Percentiles rank a stretch among this genome's conserved stretches.
Conservation (phyloP, 306 rosid genomes). For the Quercus parvula region DNA sequence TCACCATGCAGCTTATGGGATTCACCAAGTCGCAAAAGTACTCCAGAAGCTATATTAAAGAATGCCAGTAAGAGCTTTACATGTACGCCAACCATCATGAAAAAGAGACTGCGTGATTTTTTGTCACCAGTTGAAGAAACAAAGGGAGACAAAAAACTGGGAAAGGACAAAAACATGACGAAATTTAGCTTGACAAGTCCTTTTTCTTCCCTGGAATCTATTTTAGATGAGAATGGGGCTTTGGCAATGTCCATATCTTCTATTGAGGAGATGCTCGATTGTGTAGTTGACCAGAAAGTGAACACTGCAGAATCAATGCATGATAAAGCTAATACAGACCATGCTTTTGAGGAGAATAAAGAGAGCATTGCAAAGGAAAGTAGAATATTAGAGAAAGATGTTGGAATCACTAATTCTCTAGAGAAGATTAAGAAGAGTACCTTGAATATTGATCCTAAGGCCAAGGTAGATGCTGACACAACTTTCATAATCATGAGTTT, state of each 20-base stretch:
- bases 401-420: constrained; percentile 30
- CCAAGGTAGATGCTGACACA: constrained; percentile 25
- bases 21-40: constrained; percentile 66
- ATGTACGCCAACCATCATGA: constrained; percentile 75
- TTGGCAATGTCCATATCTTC: constrained; percentile 21
- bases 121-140: constrained; percentile 83
- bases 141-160: constrained; percentile 68
- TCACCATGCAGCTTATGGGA: constrained; percentile 92
- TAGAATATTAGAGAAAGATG: constrained; percentile 29
- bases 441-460: constrained; percentile 28
- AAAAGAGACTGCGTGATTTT: constrained; percentile 74
- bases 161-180: constrained; percentile 36
- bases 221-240: constrained; percentile 57
- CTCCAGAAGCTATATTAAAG: constrained; percentile 74
- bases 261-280: background rate
- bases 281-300: constrained; percentile 32
- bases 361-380: constrained; percentile 21
- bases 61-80: constrained; percentile 86
- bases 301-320: constrained; percentile 31
- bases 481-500: constrained; percentile 46
- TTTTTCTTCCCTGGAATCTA: constrained; percentile 79
- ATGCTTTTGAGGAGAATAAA: constrained; percentile 28
- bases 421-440: constrained; percentile 34
- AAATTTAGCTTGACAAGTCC: constrained; percentile 54
- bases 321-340: constrained; percentile 47